Evolutionary conservation across 225 moss, liverwort and hornwort genomes (phyloP).

Genomic region (Rhytidiadelphus loreus): DNA sequence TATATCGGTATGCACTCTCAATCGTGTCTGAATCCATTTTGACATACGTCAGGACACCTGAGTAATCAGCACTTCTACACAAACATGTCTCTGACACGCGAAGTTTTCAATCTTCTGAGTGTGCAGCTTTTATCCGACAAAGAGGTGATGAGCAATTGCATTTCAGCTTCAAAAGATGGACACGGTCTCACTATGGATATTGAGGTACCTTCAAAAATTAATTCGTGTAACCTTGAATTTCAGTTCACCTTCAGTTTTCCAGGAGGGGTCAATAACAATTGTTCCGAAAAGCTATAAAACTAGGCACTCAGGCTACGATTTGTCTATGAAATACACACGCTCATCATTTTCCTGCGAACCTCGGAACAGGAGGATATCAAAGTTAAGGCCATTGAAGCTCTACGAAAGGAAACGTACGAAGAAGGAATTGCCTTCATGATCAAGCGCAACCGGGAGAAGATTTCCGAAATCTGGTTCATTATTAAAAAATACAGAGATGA

Average conservation of each 20-base stretch:
- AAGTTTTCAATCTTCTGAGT: background rate
- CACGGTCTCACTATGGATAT: conserved; percentile 58
- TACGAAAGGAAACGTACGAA: conserved; percentile 18
- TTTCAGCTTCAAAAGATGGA: conserved; percentile 69
- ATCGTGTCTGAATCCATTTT: background rate
- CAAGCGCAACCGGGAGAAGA: conserved; percentile 35
- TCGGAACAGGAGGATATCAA: conserved; percentile 36
- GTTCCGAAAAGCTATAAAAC: background rate
- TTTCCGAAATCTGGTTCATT: conserved; percentile 44
- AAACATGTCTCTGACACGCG: background rate
- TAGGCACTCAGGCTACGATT: background rate
- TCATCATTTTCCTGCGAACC: background rate
- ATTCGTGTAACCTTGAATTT: background rate
- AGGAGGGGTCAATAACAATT: background rate
- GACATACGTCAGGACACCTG: background rate
- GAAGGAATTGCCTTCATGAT: conserved; percentile 26
- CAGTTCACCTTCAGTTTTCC: background rate
- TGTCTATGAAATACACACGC: background rate
- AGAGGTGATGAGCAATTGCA: conserved; percentile 45
- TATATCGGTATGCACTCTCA: conserved; percentile 15
- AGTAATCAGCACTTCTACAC: background rate
- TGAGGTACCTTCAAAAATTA: conserved; percentile 9
- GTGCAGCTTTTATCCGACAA: conserved; percentile 52
- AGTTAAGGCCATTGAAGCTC: conserved; percentile 36
- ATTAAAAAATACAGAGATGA: conserved; percentile 28